Conservation (phyloP, 2,329 filamentous ascomycete species). For the Talaromyces sp. region DNA sequence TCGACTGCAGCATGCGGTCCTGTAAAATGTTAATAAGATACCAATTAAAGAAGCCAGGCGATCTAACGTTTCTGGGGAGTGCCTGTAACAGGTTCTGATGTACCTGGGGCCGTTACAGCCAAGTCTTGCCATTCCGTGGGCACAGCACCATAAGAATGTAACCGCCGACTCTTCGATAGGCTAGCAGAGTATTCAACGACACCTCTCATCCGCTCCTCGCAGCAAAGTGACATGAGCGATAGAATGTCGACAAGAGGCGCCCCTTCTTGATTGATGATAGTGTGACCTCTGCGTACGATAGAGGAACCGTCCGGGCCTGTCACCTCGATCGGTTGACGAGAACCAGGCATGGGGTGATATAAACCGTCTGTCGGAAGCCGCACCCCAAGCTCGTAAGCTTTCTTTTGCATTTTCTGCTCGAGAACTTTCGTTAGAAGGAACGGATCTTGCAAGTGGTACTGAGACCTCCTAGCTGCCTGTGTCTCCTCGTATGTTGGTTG, state of each 20-base stretch:
- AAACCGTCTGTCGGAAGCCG: constrained; percentile 56
- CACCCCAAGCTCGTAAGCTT: constrained; percentile 57
- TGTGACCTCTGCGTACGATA: constrained; percentile 62
- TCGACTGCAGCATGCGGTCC: constrained; percentile 38
- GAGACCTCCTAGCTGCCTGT: constrained; percentile 58
- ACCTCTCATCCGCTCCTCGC: constrained; percentile 72
- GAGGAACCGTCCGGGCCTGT: constrained; percentile 60
- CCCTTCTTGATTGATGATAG: constrained; percentile 64
- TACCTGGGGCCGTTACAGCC: constrained; percentile 45
- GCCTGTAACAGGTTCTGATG: constrained; percentile 29
- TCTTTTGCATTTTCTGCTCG: constrained; percentile 54
- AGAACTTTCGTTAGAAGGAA: constrained; percentile 64
- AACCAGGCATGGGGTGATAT: constrained; percentile 44
- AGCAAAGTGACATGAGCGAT: constrained; percentile 74
- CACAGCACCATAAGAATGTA: constrained; percentile 73
- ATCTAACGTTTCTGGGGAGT: constrained; percentile 40
- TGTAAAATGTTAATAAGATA: constrained; percentile 20
- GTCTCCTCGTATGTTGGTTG: constrained; percentile 61
- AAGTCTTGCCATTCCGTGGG: constrained; percentile 72
- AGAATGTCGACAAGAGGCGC: constrained; percentile 76
- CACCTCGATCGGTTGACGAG: constrained; percentile 47
- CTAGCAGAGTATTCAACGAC: constrained; percentile 73
- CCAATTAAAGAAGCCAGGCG: not conserved
- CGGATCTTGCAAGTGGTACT: constrained; percentile 68
- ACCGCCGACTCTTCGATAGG: constrained; percentile 67